phyloP scores from a whole-genome alignment of 495 filamentous ascomycete genomes.

The Penicillium lagena region DNA sequence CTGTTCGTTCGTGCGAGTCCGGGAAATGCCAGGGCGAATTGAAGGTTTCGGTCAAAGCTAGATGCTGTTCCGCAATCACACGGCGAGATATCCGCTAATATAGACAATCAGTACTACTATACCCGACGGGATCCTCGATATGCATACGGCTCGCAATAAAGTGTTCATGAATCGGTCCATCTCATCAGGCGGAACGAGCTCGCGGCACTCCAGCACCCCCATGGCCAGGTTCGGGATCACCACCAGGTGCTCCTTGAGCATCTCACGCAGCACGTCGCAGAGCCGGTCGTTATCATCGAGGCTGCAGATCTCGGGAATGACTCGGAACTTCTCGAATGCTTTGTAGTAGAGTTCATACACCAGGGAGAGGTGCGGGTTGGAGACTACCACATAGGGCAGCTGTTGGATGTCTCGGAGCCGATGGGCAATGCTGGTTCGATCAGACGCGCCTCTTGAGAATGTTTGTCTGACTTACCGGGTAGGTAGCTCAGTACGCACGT shows the following conservation, averaged over 20 bases:
- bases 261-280: conserved; percentile 73
- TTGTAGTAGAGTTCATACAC: conserved; percentile 97
- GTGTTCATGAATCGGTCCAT: conserved; percentile 96
- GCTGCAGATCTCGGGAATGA: conserved; percentile 73
- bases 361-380: conserved; percentile 87
- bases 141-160: conserved; percentile 74
- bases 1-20: conserved; percentile 57
- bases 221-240: conserved; percentile 92
- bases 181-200: conserved; percentile 66
- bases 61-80: conserved; percentile 95
- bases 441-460: too few relatives aligned
- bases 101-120: neutral
- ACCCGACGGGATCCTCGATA: neutral
- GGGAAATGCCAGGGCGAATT: conserved; percentile 89
- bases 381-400: conserved; percentile 90
- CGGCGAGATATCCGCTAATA: conserved; percentile 81
- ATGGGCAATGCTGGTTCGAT: conserved; percentile 65
- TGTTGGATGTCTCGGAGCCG: conserved; percentile 96
- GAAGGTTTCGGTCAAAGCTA: conserved; percentile 95
- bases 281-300: conserved; percentile 87
- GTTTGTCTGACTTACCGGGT: conserved; percentile 52
- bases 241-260: conserved; percentile 78
- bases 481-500: conserved; percentile 91
- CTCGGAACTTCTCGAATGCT: conserved; percentile 85
- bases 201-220: conserved; percentile 83